phyloP scores from a whole-genome alignment of 208 protist genomes.

The Endotrypanum monterogeii region DNA sequence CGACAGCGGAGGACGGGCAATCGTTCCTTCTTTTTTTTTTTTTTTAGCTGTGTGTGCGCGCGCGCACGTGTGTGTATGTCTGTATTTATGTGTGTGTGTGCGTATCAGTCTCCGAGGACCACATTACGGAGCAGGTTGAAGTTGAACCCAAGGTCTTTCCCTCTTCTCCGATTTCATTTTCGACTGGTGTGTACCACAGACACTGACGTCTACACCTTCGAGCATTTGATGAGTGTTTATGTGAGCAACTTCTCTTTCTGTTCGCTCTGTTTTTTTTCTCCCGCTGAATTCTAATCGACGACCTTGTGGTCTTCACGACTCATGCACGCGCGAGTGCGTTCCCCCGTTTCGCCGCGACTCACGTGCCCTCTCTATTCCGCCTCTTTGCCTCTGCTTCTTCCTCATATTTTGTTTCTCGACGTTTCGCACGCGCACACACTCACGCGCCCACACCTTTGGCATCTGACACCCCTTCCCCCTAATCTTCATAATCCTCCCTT shows the following conservation, averaged over 20 bases:
- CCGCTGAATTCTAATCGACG: not conserved
- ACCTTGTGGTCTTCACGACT: not conserved
- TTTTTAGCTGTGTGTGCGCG: too few species aligned
- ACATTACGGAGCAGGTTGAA: not conserved
- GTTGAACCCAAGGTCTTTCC: not conserved
- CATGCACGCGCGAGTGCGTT: not conserved
- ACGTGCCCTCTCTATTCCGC: not conserved
- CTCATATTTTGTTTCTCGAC: not conserved
- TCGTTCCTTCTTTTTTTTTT: too few species aligned
- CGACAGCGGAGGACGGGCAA: too few species aligned
- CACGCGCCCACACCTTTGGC: not conserved
- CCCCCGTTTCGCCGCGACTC: not conserved
- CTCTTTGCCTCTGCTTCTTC: not conserved
- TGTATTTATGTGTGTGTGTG: not conserved
- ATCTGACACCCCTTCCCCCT: not conserved
- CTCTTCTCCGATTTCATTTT: too few species aligned
- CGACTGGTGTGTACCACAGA: not conserved
- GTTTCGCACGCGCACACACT: conserved; percentile 1
- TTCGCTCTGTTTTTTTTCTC: not conserved
- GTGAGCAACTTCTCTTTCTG: not conserved
- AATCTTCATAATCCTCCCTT: not conserved
- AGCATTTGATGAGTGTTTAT: not conserved
- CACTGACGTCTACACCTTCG: not conserved
- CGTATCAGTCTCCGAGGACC: not conserved
- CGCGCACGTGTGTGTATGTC: too few species aligned